Evolutionary conservation across 2,329 filamentous ascomycete species (phyloP), one percentile per base, ranked within the genome.

Genomic region (Diaporthe citrichinensis): DNA sequence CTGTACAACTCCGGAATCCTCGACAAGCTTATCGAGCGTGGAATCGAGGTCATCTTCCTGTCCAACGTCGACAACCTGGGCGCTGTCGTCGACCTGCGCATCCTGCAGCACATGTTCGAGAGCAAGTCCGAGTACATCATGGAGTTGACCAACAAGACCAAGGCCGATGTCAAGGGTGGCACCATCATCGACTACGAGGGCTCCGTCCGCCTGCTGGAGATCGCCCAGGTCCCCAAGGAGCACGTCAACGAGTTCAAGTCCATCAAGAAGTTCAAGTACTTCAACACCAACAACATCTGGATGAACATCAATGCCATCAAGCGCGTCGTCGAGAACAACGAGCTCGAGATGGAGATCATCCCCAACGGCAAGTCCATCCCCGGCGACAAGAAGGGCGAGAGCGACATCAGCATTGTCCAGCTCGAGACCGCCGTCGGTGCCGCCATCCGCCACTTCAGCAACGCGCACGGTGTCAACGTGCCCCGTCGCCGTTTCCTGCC

Each of bases 231-330:
- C 49, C 97, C 97, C 87, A 99, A 98, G 92, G 95, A 99, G 90
- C 97, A 99, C 88, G 95, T 97, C 85, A 98, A 99, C 88, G 97
- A 99, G 89, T 99, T 99, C 95, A 99, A 99, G 93, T 98, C 96
- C 67, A 99, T 99, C 91, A 99, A 99, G 94, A 99, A 99, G 92
- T 99, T 99, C 94, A 98, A 98, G 92, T 99, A 99, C 93, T 99
- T 99, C 94, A 99, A 99, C 92, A 99, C 97, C 87, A 99, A 99
- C 94, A 99, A 99, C 92, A 98, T 99, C 88, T 99, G 97, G 97
- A 94, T 99, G 91, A 98, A 98, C 89, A 91, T 98, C 81, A 93
- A 95, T 84, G 97, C 97, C 80, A 94, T 99, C 88, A 98, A 98
- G 94, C 96, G 97, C 77, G 95, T 99, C 73, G 97, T 99, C 10